Evolutionary conservation across 176 grass and related monocot species (phyloP).

Genomic region (Poa annua): DNA sequence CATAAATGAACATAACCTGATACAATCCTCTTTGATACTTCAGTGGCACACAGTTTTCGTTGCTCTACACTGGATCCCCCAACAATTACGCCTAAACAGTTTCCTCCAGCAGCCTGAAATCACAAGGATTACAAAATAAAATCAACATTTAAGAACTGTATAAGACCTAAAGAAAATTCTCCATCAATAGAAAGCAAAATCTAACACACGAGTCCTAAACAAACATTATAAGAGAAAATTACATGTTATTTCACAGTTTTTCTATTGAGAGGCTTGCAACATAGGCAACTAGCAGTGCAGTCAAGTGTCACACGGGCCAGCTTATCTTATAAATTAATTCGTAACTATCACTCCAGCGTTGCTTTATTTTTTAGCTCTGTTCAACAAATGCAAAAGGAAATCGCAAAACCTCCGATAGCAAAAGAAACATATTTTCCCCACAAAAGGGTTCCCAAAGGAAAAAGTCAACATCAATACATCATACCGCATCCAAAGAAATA

Average conservation of each 20-base stretch:
- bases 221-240: neutral
- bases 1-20: slow-evolving; percentile 61
- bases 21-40: slow-evolving; percentile 80
- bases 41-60: slow-evolving; percentile 74
- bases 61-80: slow-evolving; percentile 79
- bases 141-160: neutral
- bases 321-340: slow-evolving; percentile 19
- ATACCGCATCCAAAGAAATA: slow-evolving; percentile 72
- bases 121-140: neutral
- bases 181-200: neutral
- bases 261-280: slow-evolving; percentile 10
- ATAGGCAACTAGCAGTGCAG: neutral
- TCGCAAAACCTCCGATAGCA: neutral
- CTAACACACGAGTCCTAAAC: neutral
- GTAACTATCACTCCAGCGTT: neutral
- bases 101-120: slow-evolving; percentile 70
- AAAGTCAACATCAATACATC: slow-evolving; percentile 11
- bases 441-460: slow-evolving; percentile 6
- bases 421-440: neutral
- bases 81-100: slow-evolving; percentile 76
- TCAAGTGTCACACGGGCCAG: neutral
- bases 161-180: neutral
- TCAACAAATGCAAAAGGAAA: neutral
- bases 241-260: slow-evolving; percentile 7
- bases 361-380: neutral